phyloP scores from a whole-genome alignment of 1,284 basidiomycete genomes.

The Polyporus tsugae region DNA sequence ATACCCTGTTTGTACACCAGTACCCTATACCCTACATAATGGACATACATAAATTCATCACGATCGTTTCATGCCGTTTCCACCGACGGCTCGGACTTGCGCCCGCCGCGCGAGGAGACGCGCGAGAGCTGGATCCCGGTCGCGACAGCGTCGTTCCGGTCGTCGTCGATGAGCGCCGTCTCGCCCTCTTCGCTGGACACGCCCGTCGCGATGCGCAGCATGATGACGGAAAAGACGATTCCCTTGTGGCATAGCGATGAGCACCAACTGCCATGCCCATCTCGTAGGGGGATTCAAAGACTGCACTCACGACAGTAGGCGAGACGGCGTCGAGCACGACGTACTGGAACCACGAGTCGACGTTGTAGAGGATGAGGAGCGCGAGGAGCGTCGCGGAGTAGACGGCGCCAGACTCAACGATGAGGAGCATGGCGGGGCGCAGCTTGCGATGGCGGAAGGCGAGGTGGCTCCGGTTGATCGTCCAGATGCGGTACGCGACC shows the following conservation, averaged over 20 bases:
- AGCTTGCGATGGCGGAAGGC: constrained; percentile 32
- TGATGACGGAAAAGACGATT: constrained; percentile 26
- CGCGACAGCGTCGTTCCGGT: background rate
- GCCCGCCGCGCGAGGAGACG: constrained; percentile 12
- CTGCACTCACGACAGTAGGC: constrained; percentile 15
- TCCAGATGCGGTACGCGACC: constrained; percentile 46
- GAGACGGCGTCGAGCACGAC: constrained; percentile 46
- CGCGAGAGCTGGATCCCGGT: constrained; percentile 23
- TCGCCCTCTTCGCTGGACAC: constrained; percentile 22
- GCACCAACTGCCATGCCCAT: background rate
- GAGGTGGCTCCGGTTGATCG: constrained; percentile 37
- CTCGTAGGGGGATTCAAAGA: too few species aligned
- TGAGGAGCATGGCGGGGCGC: constrained; percentile 44
- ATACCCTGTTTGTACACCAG: constrained; percentile 1
- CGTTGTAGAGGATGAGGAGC: constrained; percentile 39
- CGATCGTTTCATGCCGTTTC: background rate
- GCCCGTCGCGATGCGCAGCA: constrained; percentile 24
- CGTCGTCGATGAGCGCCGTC: constrained; percentile 18
- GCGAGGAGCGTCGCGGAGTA: constrained; percentile 47
- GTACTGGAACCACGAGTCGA: constrained; percentile 47
- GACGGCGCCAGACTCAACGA: constrained; percentile 51
- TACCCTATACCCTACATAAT: background rate
- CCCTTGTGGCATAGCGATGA: constrained; percentile 5
- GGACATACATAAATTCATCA: background rate
- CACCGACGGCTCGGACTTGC: constrained; percentile 5